Percentiles rank a stretch among this genome's conserved stretches.
Conservation (phyloP, 768 basidiomycete species). For the Russula lepida region DNA sequence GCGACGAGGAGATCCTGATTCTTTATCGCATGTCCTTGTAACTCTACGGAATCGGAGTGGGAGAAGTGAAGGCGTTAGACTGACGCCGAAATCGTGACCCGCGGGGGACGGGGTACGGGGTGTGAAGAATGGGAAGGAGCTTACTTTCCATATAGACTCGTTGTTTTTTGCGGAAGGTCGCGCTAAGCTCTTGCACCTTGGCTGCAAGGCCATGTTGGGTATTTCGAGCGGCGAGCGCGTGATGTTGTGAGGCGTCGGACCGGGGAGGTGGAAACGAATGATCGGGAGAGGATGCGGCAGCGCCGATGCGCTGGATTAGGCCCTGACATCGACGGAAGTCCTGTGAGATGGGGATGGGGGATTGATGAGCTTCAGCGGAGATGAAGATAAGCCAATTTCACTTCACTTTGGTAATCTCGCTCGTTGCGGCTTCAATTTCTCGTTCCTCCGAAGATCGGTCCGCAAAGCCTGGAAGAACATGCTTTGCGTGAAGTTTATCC, state of each 20-base stretch:
- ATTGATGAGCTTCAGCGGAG: conserved; percentile 6
- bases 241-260: conserved; percentile 36
- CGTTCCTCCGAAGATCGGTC: conserved; percentile 91
- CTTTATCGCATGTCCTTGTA: conserved; percentile 97
- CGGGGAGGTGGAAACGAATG: conserved; percentile 60
- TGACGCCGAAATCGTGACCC: conserved; percentile 12
- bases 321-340: conserved; percentile 35
- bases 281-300: conserved; percentile 31
- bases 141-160: conserved; percentile 96
- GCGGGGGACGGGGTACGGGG: conserved; percentile 14
- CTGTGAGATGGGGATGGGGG: conserved; percentile 23
- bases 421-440: conserved; percentile 82
- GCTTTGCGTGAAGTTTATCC: conserved; percentile 94
- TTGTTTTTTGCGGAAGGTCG: conserved; percentile 93
- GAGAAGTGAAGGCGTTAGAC: neutral
- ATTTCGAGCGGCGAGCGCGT: conserved; percentile 74
- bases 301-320: conserved; percentile 70
- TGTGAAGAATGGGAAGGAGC: conserved; percentile 30
- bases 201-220: conserved; percentile 95
- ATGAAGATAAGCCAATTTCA: conserved; percentile 21
- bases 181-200: conserved; percentile 88
- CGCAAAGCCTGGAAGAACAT: conserved; percentile 91
- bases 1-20: conserved; percentile 91
- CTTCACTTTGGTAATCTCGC: conserved; percentile 76
- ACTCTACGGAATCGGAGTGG: conserved; percentile 40